phyloP scores from a whole-genome alignment of 495 filamentous ascomycete species.

The Saxispiralis lemnorum region DNA sequence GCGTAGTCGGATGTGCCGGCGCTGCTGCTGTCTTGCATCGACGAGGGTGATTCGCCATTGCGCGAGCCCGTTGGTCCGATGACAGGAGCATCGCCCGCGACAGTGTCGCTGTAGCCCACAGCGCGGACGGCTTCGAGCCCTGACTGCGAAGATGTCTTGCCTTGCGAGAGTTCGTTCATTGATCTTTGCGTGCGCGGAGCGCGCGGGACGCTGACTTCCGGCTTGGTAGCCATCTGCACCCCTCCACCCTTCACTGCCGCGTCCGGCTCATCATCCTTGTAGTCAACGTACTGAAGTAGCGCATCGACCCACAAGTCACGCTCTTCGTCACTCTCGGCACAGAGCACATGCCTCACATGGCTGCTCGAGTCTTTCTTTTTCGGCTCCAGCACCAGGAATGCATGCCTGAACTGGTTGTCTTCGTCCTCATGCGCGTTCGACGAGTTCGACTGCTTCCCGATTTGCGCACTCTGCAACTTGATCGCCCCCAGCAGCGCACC shows the following conservation, averaged over 20 bases:
- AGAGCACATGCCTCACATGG: conserved; percentile 84
- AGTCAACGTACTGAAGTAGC: conserved; percentile 78
- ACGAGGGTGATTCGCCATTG: conserved; percentile 29
- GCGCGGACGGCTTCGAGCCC: conserved; percentile 44
- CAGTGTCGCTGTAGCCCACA: conserved; percentile 69
- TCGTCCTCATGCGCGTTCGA: conserved; percentile 40
- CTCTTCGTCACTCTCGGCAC: conserved; percentile 85
- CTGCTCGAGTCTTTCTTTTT: conserved; percentile 90
- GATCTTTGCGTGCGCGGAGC: conserved; percentile 13
- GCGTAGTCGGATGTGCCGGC: conserved; percentile 2
- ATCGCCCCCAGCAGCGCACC: conserved; percentile 84
- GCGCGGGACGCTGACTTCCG: conserved; percentile 5
- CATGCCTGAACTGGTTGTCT: conserved; percentile 91
- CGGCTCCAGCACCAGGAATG: conserved; percentile 83
- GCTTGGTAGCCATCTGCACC: neutral
- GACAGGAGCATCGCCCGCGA: conserved; percentile 51
- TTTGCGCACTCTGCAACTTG: conserved; percentile 76
- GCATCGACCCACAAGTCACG: conserved; percentile 87
- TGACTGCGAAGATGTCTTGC: conserved; percentile 4
- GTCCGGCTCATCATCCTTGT: conserved; percentile 26
- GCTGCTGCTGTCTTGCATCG: conserved; percentile 14
- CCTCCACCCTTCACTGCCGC: neutral
- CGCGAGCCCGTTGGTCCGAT: conserved; percentile 28
- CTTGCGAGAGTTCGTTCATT: conserved; percentile 9
- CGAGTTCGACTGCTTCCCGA: conserved; percentile 55